These are phyloP conservation scores for Thalia dealbata DNA, from an alignment of 176 grass and related monocot species.

Conservation along the genomic window DNA sequence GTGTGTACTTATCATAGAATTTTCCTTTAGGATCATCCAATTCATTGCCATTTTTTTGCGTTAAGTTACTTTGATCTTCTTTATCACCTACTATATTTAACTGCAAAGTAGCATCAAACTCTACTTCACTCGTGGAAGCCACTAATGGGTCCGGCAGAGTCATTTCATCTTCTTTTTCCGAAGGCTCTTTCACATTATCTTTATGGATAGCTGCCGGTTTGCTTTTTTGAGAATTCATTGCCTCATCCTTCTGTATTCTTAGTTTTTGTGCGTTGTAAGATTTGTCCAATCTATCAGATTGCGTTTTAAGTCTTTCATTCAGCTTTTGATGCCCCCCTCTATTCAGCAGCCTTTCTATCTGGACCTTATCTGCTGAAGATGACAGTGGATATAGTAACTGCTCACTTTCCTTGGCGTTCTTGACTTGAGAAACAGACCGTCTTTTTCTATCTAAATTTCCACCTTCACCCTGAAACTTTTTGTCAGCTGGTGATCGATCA, in stretches of 20 bases:
- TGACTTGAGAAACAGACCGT: conserved; percentile 5
- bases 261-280: conserved; percentile 71
- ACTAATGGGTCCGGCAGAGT: not conserved
- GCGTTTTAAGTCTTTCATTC: conserved; percentile 74
- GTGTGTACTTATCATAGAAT: conserved; percentile 85
- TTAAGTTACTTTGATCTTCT: conserved; percentile 30
- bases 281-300: conserved; percentile 78
- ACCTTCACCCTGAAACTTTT: conserved; percentile 26
- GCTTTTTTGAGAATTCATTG: conserved; percentile 22
- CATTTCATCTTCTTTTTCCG: conserved; percentile 15
- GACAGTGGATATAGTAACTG: not conserved
- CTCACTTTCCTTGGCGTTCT: not conserved
- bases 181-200: conserved; percentile 28
- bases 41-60: conserved; percentile 44
- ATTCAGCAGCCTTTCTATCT: conserved; percentile 31
- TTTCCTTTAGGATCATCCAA: conserved; percentile 74
- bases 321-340: conserved; percentile 42
- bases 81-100: conserved; percentile 61
- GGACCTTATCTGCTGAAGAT: conserved; percentile 12
- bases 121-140: no score
- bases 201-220: not conserved
- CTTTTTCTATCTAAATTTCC: conserved; percentile 19
- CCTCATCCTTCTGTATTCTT: conserved; percentile 30
- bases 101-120: conserved; percentile 52
- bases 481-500: conserved; percentile 26